Percentiles rank a stretch among this genome's conserved stretches.
phyloP scores from a whole-genome alignment of 768 basidiomycete genomes.

The Lactifluus piperatus region DNA sequence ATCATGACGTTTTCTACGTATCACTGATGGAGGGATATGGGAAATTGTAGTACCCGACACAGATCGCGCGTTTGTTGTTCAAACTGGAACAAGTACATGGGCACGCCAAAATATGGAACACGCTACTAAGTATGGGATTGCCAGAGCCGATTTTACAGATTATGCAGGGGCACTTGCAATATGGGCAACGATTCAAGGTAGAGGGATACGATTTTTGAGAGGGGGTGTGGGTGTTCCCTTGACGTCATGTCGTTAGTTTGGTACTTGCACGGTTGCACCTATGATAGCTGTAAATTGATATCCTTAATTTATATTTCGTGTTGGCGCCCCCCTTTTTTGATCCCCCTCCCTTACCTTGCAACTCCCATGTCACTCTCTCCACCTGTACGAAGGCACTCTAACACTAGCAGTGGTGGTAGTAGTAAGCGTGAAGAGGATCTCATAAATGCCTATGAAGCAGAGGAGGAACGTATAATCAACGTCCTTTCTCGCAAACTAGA shows the following conservation, averaged over 20 bases:
- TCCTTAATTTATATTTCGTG: constrained; percentile 3
- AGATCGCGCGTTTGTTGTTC: constrained; percentile 85
- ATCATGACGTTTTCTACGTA: background rate
- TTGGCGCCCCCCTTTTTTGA: background rate
- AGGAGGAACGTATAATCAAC: constrained; percentile 84
- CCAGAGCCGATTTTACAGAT: constrained; percentile 86
- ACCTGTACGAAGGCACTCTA: constrained; percentile 50
- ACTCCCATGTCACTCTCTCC: constrained; percentile 37
- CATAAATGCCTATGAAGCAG: constrained; percentile 84
- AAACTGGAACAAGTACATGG: constrained; percentile 92
- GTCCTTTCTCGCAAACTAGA: constrained; percentile 76
- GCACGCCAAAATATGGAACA: constrained; percentile 88
- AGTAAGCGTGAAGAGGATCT: constrained; percentile 56
- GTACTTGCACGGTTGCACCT: no score
- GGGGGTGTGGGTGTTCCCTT: background rate
- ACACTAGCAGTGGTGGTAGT: constrained; percentile 38
- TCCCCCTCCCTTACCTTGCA: background rate
- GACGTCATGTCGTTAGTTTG: background rate
- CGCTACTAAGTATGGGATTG: constrained; percentile 87
- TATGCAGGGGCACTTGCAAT: constrained; percentile 86
- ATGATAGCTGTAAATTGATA: background rate
- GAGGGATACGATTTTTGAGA: constrained; percentile 72
- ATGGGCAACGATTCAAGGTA: constrained; percentile 81
- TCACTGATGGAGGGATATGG: constrained; percentile 6
- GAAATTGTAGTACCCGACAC: constrained; percentile 67